Base-by-base conservation (phyloP, 2,329 filamentous ascomycete genomes). In the Alternaria infectoria region DNA sequence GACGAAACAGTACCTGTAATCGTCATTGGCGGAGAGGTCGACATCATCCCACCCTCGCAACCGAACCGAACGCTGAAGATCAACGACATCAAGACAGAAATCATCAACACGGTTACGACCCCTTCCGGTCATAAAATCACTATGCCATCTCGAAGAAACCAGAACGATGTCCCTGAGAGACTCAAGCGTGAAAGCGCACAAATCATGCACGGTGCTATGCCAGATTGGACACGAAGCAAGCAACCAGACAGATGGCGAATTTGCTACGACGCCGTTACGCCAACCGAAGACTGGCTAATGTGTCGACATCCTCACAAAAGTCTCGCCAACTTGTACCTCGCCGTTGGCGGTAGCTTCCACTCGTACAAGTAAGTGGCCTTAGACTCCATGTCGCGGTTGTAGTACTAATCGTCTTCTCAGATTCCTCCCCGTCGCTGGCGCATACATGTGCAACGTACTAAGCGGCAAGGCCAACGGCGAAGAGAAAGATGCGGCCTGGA, bases 211-310 rank as follows among this genome's bases (percentile, higher is more conserved):
- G 72, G 67, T 10, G 71, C 75, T 4, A 65, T 81, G 68, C 78
- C 79, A 2, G 51, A 67, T 3, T 80, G 83, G 60, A 73, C 74
- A 2, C 62, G 61, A 1, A 65, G 62, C 15, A 79, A 78, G 59
- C 59, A 69, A 2, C 78, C 81, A 0, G 79, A 81, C 28, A 80
- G 81, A 58, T 84, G 81, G 79, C 80, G 84, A 7, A 72, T 86
- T 2, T 86, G 83, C 76, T 89, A 87, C 85, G 88, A 90, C 70
- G 85, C 86, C 32, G 85, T 88, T 40, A 88, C 87, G 3, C 86
- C 87, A 0, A 87, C 85, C 9, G 87, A 90, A 74, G 87, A 90
- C 71, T 88, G 88, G 69, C 80, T 90, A 57, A 85, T 90, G 69
- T 83, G 84, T 8, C 75, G 66, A 28, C 83, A 86, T 72, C 84